phyloP scores from a whole-genome alignment of 2,329 filamentous ascomycete genomes.

The Colletotrichum eremochloae region DNA sequence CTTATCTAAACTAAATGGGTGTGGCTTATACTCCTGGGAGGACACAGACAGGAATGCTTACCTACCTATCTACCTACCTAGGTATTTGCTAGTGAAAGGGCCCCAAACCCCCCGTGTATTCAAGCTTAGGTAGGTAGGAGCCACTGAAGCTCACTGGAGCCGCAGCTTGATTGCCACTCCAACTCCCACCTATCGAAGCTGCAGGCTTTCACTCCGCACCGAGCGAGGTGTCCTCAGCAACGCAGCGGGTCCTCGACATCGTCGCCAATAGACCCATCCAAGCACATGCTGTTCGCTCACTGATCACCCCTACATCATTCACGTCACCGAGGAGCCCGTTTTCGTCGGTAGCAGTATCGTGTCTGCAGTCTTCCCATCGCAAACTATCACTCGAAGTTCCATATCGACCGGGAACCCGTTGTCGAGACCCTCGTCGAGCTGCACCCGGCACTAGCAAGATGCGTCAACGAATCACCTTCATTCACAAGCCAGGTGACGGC shows the following conservation, averaged over 20 bases:
- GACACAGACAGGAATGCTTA: background rate
- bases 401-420: background rate
- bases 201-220: constrained; percentile 23
- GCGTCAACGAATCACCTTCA: constrained; percentile 85
- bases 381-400: background rate
- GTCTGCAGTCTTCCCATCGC: background rate
- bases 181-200: background rate
- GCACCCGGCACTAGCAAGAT: constrained; percentile 57
- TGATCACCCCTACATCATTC: constrained; percentile 10
- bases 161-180: background rate
- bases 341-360: constrained; percentile 3
- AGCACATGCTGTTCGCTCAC: constrained; percentile 12
- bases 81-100: no score
- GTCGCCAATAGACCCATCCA: constrained; percentile 9
- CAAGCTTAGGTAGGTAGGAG: background rate
- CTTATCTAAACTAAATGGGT: background rate
- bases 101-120: background rate
- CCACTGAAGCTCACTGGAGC: constrained; percentile 8
- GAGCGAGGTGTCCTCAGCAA: constrained; percentile 36
- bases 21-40: constrained; percentile 1
- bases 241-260: constrained; percentile 23
- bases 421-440: background rate
- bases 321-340: constrained; percentile 25
- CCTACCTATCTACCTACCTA: no score
- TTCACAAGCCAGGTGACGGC: constrained; percentile 73